phyloP scores from a whole-genome alignment of 2,329 filamentous ascomycete genomes.

The Graphium sp. region DNA sequence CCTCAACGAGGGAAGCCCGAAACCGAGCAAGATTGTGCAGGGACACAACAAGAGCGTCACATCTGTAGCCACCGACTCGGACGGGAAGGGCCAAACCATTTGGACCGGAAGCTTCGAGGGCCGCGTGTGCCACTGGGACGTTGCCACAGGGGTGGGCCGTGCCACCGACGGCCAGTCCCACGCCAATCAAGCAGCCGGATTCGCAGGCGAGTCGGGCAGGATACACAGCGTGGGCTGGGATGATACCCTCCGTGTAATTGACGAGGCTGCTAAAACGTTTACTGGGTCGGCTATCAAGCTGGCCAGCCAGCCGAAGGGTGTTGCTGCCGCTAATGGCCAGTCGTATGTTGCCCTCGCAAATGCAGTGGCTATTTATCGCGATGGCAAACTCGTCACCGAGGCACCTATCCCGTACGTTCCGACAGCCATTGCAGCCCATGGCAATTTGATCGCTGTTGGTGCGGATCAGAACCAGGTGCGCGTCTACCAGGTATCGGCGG shows the following conservation, averaged over 20 bases:
- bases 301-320: conserved; percentile 63
- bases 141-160: conserved; percentile 49
- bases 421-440: conserved; percentile 54
- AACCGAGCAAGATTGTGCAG: conserved; percentile 56
- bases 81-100: conserved; percentile 44
- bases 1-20: conserved; percentile 52
- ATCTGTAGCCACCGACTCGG: conserved; percentile 33
- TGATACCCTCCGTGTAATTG: conserved; percentile 68
- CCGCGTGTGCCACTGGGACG: conserved; percentile 70
- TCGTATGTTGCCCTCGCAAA: conserved; percentile 41
- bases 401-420: conserved; percentile 46
- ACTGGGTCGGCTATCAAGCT: conserved; percentile 51
- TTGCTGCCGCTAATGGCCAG: conserved; percentile 33
- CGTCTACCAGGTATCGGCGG: conserved; percentile 46
- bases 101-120: conserved; percentile 92
- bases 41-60: conserved; percentile 90
- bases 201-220: conserved; percentile 43
- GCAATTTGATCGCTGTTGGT: conserved; percentile 57
- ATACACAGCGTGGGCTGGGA: conserved; percentile 92
- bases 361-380: conserved; percentile 35
- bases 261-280: conserved; percentile 60
- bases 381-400: conserved; percentile 42
- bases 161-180: conserved; percentile 67
- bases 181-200: conserved; percentile 69
- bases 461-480: conserved; percentile 56